These are phyloP conservation scores for Lonicera japonica DNA, from an alignment of 129 eudicot genomes.

Conservation along the genomic window DNA sequence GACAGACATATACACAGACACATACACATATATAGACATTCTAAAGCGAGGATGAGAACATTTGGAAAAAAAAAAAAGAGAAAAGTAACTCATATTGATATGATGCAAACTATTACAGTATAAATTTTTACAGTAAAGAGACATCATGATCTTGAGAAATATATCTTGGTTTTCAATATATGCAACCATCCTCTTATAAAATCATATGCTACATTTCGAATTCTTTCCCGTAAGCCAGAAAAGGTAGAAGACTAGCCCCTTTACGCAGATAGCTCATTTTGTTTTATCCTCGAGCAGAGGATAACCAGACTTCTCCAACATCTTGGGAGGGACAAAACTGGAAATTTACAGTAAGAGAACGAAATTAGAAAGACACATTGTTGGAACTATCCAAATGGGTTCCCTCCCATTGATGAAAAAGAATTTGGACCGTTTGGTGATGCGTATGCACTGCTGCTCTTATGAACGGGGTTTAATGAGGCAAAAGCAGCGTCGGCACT, in stretches of 20 bases:
- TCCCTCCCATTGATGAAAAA: constrained; percentile 28
- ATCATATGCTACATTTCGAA: background rate
- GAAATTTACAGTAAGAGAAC: background rate
- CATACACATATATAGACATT: background rate
- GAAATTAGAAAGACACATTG: constrained; percentile 1
- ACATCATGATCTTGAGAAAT: no score
- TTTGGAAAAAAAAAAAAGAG: no score
- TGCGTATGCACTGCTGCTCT: background rate
- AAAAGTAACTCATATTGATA: background rate
- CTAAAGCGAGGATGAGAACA: no score
- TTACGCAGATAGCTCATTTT: background rate
- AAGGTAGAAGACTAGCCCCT: background rate
- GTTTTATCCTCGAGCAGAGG: background rate
- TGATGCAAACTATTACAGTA: no score
- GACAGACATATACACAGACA: background rate
- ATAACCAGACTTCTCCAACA: background rate
- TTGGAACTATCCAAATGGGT: constrained; percentile 53
- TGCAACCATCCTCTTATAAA: background rate
- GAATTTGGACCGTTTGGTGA: constrained; percentile 15
- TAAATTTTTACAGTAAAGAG: no score
- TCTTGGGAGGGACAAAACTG: background rate
- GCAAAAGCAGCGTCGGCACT: constrained; percentile 24
- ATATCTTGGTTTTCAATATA: background rate
- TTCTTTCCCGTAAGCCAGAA: no score
- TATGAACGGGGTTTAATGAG: constrained; percentile 28